Conservation (phyloP, 495 filamentous ascomycete species). For the Pseudevernia furfuracea region DNA sequence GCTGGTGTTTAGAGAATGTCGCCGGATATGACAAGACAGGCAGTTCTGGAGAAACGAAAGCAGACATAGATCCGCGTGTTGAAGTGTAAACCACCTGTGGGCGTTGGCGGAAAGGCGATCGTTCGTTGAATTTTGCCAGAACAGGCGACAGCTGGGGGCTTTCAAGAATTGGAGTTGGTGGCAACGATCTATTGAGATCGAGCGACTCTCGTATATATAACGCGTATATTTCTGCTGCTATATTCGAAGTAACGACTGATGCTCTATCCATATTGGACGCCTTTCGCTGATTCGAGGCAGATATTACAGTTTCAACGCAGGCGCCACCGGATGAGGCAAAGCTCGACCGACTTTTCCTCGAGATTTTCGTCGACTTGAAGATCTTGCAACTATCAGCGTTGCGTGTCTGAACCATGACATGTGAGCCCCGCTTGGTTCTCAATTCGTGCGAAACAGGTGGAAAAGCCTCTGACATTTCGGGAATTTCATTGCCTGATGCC, state of each 20-base stretch:
- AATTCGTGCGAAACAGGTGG: slow-evolving; percentile 8
- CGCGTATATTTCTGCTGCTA: background rate
- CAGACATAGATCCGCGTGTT: background rate
- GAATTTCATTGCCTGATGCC: slow-evolving; percentile 15
- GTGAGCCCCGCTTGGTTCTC: slow-evolving; percentile 5
- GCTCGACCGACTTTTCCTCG: slow-evolving; percentile 11
- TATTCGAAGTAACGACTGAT: background rate
- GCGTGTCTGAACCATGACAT: background rate
- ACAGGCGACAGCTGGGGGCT: slow-evolving; percentile 15
- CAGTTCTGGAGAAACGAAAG: background rate
- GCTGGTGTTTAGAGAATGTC: background rate
- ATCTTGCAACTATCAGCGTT: slow-evolving; percentile 1
- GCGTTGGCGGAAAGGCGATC: background rate
- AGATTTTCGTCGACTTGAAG: background rate
- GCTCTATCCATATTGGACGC: background rate
- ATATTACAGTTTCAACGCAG: slow-evolving; percentile 4
- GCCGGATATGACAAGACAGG: background rate
- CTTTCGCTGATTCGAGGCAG: background rate
- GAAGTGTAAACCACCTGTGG: background rate
- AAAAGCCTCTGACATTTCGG: slow-evolving; percentile 13
- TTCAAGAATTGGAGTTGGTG: slow-evolving; percentile 17
- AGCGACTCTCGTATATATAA: background rate
- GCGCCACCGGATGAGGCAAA: slow-evolving; percentile 3
- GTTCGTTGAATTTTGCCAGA: background rate
- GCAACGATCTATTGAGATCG: slow-evolving; percentile 11